Evolutionary conservation across 768 basidiomycete species (phyloP).

Genomic region (Tricholoma furcatifolium): DNA sequence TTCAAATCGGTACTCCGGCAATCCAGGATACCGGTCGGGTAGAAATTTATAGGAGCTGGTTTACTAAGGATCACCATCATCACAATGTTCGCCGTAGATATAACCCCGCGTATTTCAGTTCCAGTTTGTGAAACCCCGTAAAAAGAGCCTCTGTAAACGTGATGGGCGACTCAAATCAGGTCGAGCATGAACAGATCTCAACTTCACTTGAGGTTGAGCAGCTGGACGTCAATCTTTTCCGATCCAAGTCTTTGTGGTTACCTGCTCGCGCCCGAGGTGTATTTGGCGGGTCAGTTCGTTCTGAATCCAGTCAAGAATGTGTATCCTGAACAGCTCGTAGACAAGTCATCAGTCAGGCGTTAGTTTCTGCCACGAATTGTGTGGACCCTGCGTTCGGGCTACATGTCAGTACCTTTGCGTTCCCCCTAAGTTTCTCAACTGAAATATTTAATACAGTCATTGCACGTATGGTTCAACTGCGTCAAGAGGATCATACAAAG

Average conservation of each 20-base stretch:
- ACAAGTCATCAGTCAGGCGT: constrained; percentile 85
- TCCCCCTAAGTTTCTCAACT: background rate
- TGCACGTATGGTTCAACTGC: constrained; percentile 53
- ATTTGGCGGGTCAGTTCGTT: constrained; percentile 62
- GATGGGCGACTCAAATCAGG: constrained; percentile 42
- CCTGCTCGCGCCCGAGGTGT: constrained; percentile 67
- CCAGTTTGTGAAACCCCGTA: background rate
- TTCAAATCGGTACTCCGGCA: constrained; percentile 54
- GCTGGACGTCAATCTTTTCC: constrained; percentile 74
- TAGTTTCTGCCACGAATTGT: constrained; percentile 77
- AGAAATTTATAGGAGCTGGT: too few relatives aligned
- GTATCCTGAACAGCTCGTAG: constrained; percentile 18
- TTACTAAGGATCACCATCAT: too few relatives aligned
- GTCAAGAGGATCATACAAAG: background rate
- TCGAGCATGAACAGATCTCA: constrained; percentile 67
- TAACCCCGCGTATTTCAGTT: background rate
- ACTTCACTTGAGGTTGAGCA: constrained; percentile 77
- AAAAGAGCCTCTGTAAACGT: background rate
- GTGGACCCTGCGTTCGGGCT: constrained; percentile 63
- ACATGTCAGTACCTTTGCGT: constrained; percentile 56
- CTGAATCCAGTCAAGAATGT: background rate
- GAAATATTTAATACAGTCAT: constrained; percentile 41
- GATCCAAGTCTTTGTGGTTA: constrained; percentile 71
- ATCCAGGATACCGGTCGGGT: constrained; percentile 53
- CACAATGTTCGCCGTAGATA: too few relatives aligned